Percentiles rank a stretch among this genome's conserved stretches.
Evolutionary conservation across 495 filamentous ascomycete species (phyloP).

Genomic region (Glutinoglossum americanum): DNA sequence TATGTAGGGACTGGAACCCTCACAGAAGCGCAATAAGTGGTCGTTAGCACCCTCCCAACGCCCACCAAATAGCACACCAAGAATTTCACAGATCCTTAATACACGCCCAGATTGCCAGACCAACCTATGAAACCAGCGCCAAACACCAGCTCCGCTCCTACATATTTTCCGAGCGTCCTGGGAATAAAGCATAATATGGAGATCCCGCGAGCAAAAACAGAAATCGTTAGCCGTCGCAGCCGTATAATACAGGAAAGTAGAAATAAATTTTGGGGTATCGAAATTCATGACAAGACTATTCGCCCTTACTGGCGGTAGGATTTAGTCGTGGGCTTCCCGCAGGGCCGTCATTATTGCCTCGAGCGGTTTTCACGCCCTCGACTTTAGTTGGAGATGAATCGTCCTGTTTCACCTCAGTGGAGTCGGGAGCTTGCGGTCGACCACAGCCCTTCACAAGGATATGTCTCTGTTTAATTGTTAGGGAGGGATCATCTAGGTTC

Average conservation of each 20-base stretch:
- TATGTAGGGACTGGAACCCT: too few species aligned
- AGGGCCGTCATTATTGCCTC: not conserved
- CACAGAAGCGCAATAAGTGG: too few species aligned
- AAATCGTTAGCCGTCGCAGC: not conserved
- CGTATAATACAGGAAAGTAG: not conserved
- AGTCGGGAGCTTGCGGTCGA: conserved; percentile 12
- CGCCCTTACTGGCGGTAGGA: not conserved
- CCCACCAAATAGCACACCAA: not conserved
- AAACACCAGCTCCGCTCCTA: not conserved
- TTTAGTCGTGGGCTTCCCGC: not conserved
- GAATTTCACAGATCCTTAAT: not conserved
- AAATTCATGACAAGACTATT: not conserved
- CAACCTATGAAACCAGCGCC: not conserved
- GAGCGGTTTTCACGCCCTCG: conserved; percentile 1
- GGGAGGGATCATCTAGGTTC: not conserved
- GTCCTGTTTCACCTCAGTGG: not conserved
- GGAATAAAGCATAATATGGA: too few species aligned
- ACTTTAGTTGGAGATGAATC: conserved; percentile 2
- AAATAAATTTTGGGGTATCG: not conserved
- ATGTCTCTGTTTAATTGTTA: conserved; percentile 44
- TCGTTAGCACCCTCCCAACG: not conserved
- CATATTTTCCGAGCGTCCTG: too few species aligned
- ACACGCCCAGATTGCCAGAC: not conserved
- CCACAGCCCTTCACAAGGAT: conserved; percentile 88
- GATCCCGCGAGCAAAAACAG: not conserved